Evolutionary conservation across 345 rosid species (phyloP), one percentile per base, ranked within the genome.

Genomic region (Triadica sebifera): DNA sequence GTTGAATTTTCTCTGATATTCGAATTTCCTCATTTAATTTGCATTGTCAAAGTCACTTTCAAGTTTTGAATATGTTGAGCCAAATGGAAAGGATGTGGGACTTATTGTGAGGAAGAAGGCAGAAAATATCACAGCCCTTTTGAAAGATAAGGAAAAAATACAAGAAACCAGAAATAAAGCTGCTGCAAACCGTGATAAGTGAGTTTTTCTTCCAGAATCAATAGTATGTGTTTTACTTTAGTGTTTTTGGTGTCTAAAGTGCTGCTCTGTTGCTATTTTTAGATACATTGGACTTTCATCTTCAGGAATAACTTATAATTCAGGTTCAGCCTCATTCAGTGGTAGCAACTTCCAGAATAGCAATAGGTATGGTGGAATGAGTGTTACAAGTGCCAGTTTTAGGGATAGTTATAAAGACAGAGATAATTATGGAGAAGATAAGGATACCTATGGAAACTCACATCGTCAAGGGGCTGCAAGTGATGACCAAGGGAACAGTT

Each of bases 241-340:
- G 67, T 50, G 24, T 62, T 49, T 43, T 59, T 53, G 52, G 22
- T 77, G 66, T 60, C 56, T 79, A 56, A 66, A 72, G 46, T 65
- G 50, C 61, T 67, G n/a, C n/a, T 17, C 51, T 75, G 76, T 29
- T 22, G 29, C 64, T 63, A 39, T 71, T 60, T 67, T 62, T 73
- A 95, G 99, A 92, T 96, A 90, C 53, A 68, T 96, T 74, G 98
- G 99, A 34, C 94, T 96, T 74, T 93, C 99, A 56, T 96, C 99
- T 24, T 78, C 86, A 24, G 97, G 96, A 70, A 81, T 89, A 41
- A 81, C 96, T 58, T 86, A 84, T 69, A 96, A 89, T 69, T 88
- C 97, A 73, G 84, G 91, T 75, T 74, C 90, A 78, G 81, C 84
- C 73, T 83, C 98, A 4, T 91, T 69, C 75, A 81, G 91, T 70